These are phyloP conservation scores for Ligustrum vulgare DNA, from an alignment of 257 asterid species.

Conservation along the genomic window DNA sequence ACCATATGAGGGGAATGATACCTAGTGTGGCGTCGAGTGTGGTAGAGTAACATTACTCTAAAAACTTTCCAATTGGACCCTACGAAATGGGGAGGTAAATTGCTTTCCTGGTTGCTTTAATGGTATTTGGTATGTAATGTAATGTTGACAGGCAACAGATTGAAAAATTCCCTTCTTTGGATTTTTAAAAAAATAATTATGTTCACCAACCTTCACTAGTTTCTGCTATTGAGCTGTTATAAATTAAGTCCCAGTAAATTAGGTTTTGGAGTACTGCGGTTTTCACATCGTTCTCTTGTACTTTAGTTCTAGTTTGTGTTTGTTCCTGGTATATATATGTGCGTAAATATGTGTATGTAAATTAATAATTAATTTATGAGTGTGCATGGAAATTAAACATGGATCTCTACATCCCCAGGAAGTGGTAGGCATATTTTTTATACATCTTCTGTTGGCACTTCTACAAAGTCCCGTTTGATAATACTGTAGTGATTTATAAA, in stretches of 20 bases:
- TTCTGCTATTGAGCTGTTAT: background rate
- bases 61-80: slow-evolving; percentile 85
- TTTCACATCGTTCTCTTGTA: background rate
- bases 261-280: background rate
- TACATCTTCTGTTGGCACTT: background rate
- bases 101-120: background rate
- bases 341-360: background rate
- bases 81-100: slow-evolving; percentile 95
- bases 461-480: background rate
- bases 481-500: no score
- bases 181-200: background rate
- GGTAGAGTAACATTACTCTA: no score
- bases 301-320: background rate
- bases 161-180: background rate
- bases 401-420: slow-evolving; percentile 36
- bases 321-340: background rate
- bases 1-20: no score
- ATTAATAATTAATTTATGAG: background rate
- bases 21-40: no score
- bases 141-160: slow-evolving; percentile 4
- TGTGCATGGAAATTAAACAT: slow-evolving; percentile 17
- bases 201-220: background rate
- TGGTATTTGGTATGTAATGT: background rate
- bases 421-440: slow-evolving; percentile 18
- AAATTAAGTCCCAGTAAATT: background rate